phyloP scores from a whole-genome alignment of 2,329 filamentous ascomycete genomes.

The Ophiostoma ulmi region DNA sequence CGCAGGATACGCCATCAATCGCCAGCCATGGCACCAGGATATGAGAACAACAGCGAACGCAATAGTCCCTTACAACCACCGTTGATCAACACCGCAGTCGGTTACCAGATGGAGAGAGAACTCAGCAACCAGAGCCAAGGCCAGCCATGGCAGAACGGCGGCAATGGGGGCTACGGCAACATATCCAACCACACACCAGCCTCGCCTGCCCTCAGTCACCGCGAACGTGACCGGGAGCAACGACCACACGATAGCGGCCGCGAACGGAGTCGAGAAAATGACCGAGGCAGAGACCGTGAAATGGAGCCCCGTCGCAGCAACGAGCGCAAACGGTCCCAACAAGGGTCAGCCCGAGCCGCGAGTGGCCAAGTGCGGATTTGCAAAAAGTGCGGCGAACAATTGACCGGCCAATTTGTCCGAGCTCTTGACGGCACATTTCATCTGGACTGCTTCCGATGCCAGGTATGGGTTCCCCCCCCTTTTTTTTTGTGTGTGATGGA shows the following conservation, averaged over 20 bases:
- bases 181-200: slow-evolving; percentile 31
- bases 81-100: slow-evolving; percentile 19
- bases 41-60: slow-evolving; percentile 41
- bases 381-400: slow-evolving; percentile 80
- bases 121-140: slow-evolving; percentile 25
- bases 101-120: slow-evolving; percentile 32
- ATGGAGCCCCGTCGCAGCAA: slow-evolving; percentile 48
- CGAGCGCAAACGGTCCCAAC: slow-evolving; percentile 46
- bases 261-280: slow-evolving; percentile 32
- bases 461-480: slow-evolving; percentile 52
- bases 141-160: slow-evolving; percentile 27
- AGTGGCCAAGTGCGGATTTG: slow-evolving; percentile 62
- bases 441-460: slow-evolving; percentile 95
- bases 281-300: slow-evolving; percentile 31
- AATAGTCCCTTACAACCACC: slow-evolving; percentile 30
- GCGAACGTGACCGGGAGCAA: slow-evolving; percentile 29
- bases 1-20: neutral
- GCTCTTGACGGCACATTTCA: slow-evolving; percentile 92
- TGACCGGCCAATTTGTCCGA: slow-evolving; percentile 94
- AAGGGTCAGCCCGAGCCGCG: slow-evolving; percentile 46
- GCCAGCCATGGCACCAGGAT: slow-evolving; percentile 32
- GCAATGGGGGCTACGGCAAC: slow-evolving; percentile 26
- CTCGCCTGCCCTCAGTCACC: slow-evolving; percentile 38
- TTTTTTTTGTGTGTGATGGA: neutral
- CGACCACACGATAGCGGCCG: slow-evolving; percentile 26